phyloP scores from a whole-genome alignment of 2,329 filamentous ascomycete species.

The Phyllosticta citriasiana region DNA sequence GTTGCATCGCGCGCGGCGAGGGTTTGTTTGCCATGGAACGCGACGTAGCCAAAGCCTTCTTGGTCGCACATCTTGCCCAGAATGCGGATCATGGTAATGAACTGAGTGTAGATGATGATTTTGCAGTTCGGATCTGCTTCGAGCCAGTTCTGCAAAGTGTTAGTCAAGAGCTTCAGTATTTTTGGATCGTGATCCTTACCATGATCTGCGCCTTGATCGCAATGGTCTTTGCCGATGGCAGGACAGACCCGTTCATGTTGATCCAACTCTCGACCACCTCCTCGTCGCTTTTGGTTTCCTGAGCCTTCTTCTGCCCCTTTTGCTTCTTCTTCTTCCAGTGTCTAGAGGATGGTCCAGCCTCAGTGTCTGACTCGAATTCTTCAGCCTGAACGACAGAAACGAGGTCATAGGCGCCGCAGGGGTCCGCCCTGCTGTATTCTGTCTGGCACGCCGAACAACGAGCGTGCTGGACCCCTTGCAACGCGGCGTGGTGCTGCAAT shows the following conservation, averaged over 20 bases:
- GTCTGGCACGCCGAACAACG: background rate
- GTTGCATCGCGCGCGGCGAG: constrained; percentile 35
- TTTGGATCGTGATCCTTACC: no score
- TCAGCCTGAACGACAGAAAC: constrained; percentile 9
- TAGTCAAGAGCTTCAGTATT: no score
- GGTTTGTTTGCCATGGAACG: constrained; percentile 42
- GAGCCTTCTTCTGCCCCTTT: constrained; percentile 10
- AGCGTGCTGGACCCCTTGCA: background rate
- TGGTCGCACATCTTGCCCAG: constrained; percentile 39
- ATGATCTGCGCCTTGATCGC: constrained; percentile 37
- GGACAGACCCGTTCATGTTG: constrained; percentile 23
- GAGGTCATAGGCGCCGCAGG: background rate
- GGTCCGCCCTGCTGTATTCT: background rate
- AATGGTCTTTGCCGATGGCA: constrained; percentile 37
- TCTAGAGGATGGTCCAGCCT: constrained; percentile 12
- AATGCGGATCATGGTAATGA: constrained; percentile 43
- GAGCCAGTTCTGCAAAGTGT: constrained; percentile 26
- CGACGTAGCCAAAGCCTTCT: constrained; percentile 40
- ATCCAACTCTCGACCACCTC: constrained; percentile 29
- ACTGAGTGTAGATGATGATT: constrained; percentile 53
- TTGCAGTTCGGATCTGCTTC: constrained; percentile 40
- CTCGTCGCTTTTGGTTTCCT: constrained; percentile 14
- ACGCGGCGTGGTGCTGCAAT: constrained; percentile 20
- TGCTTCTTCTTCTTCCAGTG: constrained; percentile 5
- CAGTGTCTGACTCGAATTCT: background rate